Conservation (phyloP, 2,329 filamentous ascomycete genomes). For the Fusarium haematococcum region DNA sequence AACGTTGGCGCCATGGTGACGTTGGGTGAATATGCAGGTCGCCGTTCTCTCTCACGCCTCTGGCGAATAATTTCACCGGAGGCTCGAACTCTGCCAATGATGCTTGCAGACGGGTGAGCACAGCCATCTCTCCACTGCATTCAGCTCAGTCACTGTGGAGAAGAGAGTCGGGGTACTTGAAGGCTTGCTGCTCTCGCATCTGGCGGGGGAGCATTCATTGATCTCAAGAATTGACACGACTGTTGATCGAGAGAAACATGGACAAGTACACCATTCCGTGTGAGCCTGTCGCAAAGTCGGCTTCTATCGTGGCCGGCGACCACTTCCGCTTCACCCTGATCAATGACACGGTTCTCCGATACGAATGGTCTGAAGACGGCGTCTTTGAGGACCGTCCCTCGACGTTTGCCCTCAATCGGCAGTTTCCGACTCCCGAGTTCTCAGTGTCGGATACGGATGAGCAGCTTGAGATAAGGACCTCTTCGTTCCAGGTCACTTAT, state of each 20-base stretch:
- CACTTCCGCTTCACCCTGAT: conserved; percentile 71
- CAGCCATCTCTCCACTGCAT: background rate
- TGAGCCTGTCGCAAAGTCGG: conserved; percentile 32
- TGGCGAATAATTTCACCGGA: conserved; percentile 1
- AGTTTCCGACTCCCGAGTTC: conserved; percentile 57
- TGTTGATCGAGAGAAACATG: conserved; percentile 21
- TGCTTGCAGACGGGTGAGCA: background rate
- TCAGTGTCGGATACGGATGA: conserved; percentile 59
- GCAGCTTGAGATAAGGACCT: conserved; percentile 66
- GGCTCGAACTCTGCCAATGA: background rate
- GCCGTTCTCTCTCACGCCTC: conserved; percentile 17
- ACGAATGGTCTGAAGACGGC: conserved; percentile 71
- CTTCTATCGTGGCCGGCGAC: conserved; percentile 29
- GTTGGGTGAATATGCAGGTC: conserved; percentile 14
- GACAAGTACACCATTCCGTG: conserved; percentile 32
- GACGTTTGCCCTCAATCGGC: conserved; percentile 69
- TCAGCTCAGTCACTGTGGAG: background rate
- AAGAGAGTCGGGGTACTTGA: background rate
- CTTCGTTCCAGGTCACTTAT: conserved; percentile 67
- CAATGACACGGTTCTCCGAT: conserved; percentile 67
- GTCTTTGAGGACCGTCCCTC: conserved; percentile 72
- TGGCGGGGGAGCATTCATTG: background rate
- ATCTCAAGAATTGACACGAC: background rate
- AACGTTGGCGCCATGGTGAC: conserved; percentile 11
- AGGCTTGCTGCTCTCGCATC: background rate